Evolutionary conservation across 2,329 filamentous ascomycete genomes (phyloP).

Genomic region (Plenodomus biglobosus): DNA sequence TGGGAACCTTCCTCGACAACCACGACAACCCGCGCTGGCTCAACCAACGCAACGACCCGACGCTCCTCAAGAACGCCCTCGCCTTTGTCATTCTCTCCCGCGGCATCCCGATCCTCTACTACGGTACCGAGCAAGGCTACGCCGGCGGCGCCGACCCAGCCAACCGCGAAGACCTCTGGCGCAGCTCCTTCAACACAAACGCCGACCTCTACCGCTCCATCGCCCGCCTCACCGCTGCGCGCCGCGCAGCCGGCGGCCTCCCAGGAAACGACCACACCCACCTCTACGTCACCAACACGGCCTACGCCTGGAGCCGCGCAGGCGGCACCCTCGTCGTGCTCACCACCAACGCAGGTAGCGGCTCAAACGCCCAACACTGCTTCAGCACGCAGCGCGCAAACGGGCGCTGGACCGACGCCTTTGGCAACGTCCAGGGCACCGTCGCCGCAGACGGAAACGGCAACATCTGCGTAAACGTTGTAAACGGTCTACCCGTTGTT

Average conservation of each 20-base stretch:
- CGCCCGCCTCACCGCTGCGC: constrained; percentile 28
- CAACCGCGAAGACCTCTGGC: constrained; percentile 48
- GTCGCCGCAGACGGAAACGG: constrained; percentile 47
- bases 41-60: constrained; percentile 39
- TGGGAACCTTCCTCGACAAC: constrained; percentile 46
- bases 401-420: constrained; percentile 47
- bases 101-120: constrained; percentile 47
- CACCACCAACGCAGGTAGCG: constrained; percentile 50
- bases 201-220: constrained; percentile 35
- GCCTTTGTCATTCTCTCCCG: constrained; percentile 42
- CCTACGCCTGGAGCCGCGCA: constrained; percentile 52
- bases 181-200: constrained; percentile 39
- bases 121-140: constrained; percentile 45
- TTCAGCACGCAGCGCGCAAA: constrained; percentile 47
- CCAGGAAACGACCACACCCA: constrained; percentile 50
- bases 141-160: constrained; percentile 42
- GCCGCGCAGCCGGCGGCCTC: constrained; percentile 46
- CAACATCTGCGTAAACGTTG: constrained; percentile 46
- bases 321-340: constrained; percentile 50
- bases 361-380: constrained; percentile 46
- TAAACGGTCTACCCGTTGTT: constrained; percentile 51
- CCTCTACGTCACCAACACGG: constrained; percentile 47
- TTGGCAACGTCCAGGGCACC: constrained; percentile 36
- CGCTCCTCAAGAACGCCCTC: constrained; percentile 44
- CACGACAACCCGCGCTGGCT: constrained; percentile 46